Conservation (phyloP, 2,329 filamentous ascomycete species). For the Rasamsonia emersonii region DNA sequence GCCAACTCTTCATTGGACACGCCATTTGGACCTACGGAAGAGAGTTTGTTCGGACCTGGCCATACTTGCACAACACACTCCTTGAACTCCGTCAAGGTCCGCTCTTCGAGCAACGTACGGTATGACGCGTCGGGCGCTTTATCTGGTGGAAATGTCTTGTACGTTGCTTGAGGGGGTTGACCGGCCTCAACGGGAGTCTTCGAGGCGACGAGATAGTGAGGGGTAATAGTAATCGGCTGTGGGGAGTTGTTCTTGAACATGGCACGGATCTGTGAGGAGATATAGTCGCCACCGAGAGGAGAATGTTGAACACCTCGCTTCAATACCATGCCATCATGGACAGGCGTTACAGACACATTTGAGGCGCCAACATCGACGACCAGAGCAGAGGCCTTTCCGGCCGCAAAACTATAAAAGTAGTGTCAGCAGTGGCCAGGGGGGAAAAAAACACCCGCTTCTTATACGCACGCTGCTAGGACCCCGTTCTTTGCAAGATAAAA, state of each 20-base stretch:
- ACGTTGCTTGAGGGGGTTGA: slow-evolving; percentile 65
- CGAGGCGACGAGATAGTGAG: slow-evolving; percentile 78
- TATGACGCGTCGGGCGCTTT: slow-evolving; percentile 59
- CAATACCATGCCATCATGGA: slow-evolving; percentile 90
- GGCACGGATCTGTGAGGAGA: slow-evolving; percentile 77
- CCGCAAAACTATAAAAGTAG: slow-evolving; percentile 55
- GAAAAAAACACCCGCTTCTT: neutral
- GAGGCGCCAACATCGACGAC: slow-evolving; percentile 88
- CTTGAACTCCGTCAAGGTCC: slow-evolving; percentile 91
- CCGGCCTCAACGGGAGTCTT: slow-evolving; percentile 86
- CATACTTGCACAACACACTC: slow-evolving; percentile 94
- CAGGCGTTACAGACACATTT: slow-evolving; percentile 78
- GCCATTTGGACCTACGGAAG: slow-evolving; percentile 42
- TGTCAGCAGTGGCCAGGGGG: slow-evolving; percentile 2
- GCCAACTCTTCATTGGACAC: slow-evolving; percentile 65
- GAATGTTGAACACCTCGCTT: slow-evolving; percentile 84
- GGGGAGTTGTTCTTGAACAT: slow-evolving; percentile 60
- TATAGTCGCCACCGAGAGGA: slow-evolving; percentile 76
- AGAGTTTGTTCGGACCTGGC: slow-evolving; percentile 66
- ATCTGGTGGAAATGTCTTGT: slow-evolving; percentile 59
- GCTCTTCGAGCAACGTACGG: slow-evolving; percentile 79
- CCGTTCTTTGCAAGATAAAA: slow-evolving; percentile 89
- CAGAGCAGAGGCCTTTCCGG: slow-evolving; percentile 85
- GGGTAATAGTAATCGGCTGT: slow-evolving; percentile 67
- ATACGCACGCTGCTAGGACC: slow-evolving; percentile 65